phyloP scores from a whole-genome alignment of 306 rosid species.

The Pyrus pyrifolia region DNA sequence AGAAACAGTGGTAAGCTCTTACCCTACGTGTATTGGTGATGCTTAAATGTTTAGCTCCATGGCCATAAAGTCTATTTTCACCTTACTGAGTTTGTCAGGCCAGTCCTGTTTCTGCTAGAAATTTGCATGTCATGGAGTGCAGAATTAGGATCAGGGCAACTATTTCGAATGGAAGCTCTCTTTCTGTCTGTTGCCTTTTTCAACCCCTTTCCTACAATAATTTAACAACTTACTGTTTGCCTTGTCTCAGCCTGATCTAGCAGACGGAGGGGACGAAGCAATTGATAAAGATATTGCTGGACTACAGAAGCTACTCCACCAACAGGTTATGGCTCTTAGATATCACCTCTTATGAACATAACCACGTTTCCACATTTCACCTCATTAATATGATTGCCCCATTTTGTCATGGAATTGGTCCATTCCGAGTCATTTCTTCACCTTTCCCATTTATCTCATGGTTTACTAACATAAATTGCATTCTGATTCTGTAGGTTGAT shows the following conservation, averaged over 20 bases:
- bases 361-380: not conserved
- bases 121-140: not conserved
- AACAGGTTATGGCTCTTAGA: constrained; percentile 47
- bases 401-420: not conserved
- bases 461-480: not conserved
- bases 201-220: not conserved
- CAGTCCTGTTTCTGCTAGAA: not conserved
- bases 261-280: constrained; percentile 65
- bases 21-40: not conserved
- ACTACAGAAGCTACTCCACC: constrained; percentile 47
- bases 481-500: constrained; percentile 37
- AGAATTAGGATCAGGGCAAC: not conserved
- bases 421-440: not conserved
- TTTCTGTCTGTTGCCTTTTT: not conserved
- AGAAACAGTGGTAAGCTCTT: constrained; percentile 62
- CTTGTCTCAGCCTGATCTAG: constrained; percentile 69
- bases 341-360: not conserved
- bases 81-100: not conserved
- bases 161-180: not conserved
- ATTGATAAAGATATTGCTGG: constrained; percentile 56
- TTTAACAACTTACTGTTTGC: constrained; percentile 11
- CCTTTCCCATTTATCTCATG: not conserved
- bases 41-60: not conserved
- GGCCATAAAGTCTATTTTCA: not conserved
- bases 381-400: not conserved